A percentile compares a stretch with the other conserved stretches of the same genome.
These are phyloP conservation scores for Tympanopsis confertula DNA, from an alignment of 2,329 filamentous ascomycete species.

Conservation along the genomic window DNA sequence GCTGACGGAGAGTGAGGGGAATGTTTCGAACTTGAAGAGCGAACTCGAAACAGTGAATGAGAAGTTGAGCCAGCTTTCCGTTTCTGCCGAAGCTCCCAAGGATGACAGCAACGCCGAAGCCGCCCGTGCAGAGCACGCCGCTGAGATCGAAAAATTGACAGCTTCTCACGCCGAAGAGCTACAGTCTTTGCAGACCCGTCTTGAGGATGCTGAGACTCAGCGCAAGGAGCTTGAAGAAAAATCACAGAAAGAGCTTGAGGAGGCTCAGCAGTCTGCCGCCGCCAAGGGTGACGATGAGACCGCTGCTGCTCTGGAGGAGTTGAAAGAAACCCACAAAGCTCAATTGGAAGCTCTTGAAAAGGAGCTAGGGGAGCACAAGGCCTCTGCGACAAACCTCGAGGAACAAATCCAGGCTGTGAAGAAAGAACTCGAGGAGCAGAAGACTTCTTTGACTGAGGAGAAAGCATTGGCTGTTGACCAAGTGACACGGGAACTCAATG, in stretches of 20 bases:
- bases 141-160: slow-evolving; percentile 16
- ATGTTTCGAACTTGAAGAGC: slow-evolving; percentile 10
- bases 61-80: slow-evolving; percentile 17
- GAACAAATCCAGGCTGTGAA: neutral
- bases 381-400: slow-evolving; percentile 13
- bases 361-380: slow-evolving; percentile 18
- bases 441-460: slow-evolving; percentile 10
- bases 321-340: slow-evolving; percentile 20
- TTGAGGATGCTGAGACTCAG: slow-evolving; percentile 20
- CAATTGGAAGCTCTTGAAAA: slow-evolving; percentile 20
- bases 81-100: slow-evolving; percentile 9
- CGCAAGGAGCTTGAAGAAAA: slow-evolving; percentile 21
- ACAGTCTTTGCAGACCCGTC: slow-evolving; percentile 15
- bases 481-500: slow-evolving; percentile 19
- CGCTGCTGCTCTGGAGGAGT: slow-evolving; percentile 19
- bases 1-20: slow-evolving; percentile 21
- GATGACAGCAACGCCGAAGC: slow-evolving; percentile 6
- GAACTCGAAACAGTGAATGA: slow-evolving; percentile 19
- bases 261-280: slow-evolving; percentile 19
- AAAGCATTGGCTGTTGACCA: slow-evolving; percentile 16
- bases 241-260: slow-evolving; percentile 21
- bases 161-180: slow-evolving; percentile 17
- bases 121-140: neutral
- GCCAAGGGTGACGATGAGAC: slow-evolving; percentile 20
- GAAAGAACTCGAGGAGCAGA: neutral